Base-by-base conservation (phyloP, 192 early-diverging fungal genomes). In the Chytriomyces hyalinus region DNA sequence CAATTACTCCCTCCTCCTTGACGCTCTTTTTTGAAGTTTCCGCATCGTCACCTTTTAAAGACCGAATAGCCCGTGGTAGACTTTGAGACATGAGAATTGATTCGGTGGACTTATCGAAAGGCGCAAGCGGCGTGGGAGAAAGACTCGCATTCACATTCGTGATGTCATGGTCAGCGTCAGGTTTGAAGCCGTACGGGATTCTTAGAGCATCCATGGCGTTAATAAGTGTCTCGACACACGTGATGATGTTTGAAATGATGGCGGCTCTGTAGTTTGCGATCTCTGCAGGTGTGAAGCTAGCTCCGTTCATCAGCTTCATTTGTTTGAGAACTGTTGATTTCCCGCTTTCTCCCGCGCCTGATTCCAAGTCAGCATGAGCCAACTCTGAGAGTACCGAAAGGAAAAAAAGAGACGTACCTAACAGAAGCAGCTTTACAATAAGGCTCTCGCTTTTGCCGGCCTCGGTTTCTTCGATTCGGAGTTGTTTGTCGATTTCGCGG, bases 301-400 rank as follows among this genome's bases (percentile, higher is more conserved):
- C 60, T 15, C 80, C 80, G 28, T 81, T 71, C 26, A 81, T 80
- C 15, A 81, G 61, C 53, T 76, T 81, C 70, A 81, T 75, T 47
- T 81, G 80, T 57, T 81, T 81, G 6, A 81, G 61, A 46, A 81
- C 48, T 6, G 80, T 81, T 13, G 80, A 81, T 81, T 81, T 81
- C 20, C 80, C 80, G 17, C 78, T 80, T 67, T 81, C 80, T 20
- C 80, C 80, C 1, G 80, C 53, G 5, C 80, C 78, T 47, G 73
- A 22, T n/a, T 66, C 22, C 57, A 59, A n/a, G 20, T 5, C 20
- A 59, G 20, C 20, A 59, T 59, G 20, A 59, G 57, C 4, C 20
- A 5, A 1, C 4, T 3, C 36, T 2, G 1, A 2, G 0, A 36
- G 36, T 2, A 4, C 36, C 36, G 4, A 59, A 15, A 59, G 3